A percentile compares a stretch with the other conserved stretches of the same genome.
Evolutionary conservation across 169 alveolate genomes (phyloP).

Genomic region (Babesia ovis): DNA sequence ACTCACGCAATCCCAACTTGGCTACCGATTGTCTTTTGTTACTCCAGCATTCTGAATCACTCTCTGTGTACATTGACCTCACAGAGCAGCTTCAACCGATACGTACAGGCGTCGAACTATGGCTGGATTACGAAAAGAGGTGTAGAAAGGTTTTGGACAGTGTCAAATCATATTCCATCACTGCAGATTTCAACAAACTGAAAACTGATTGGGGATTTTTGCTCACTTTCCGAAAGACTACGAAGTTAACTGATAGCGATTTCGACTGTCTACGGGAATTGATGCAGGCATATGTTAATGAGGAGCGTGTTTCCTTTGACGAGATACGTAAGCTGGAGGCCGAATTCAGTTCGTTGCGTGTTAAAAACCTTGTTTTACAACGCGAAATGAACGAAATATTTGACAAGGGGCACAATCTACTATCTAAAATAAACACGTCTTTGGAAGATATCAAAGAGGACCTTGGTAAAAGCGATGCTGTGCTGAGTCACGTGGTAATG

Average conservation of each 20-base stretch:
- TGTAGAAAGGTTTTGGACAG: slow-evolving; percentile 50
- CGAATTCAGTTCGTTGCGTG: slow-evolving; percentile 31
- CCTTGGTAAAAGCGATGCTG: slow-evolving; percentile 41
- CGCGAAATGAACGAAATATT: slow-evolving; percentile 46
- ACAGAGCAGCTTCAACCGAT: slow-evolving; percentile 40
- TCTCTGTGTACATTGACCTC: slow-evolving; percentile 31
- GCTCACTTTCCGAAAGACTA: slow-evolving; percentile 45
- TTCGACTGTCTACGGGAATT: slow-evolving; percentile 17
- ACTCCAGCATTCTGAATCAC: slow-evolving; percentile 53
- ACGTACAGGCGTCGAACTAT: slow-evolving; percentile 37
- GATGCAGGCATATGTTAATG: slow-evolving; percentile 12
- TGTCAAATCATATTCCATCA: slow-evolving; percentile 14
- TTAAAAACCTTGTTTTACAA: slow-evolving; percentile 45
- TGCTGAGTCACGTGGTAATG: slow-evolving; percentile 36
- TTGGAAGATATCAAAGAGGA: slow-evolving; percentile 18
- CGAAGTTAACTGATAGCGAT: slow-evolving; percentile 29
- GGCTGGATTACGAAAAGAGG: slow-evolving; percentile 48
- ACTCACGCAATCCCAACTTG: slow-evolving; percentile 26
- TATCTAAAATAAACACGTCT: slow-evolving; percentile 11
- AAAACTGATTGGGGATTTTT: slow-evolving; percentile 55
- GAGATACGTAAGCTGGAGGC: slow-evolving; percentile 37
- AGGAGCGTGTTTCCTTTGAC: slow-evolving; percentile 23
- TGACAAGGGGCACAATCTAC: slow-evolving; percentile 30
- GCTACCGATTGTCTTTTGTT: slow-evolving; percentile 50
- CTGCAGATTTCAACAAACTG: slow-evolving; percentile 37